Conservation (phyloP, 2,329 filamentous ascomycete species). For the Trichoderma breve region DNA sequence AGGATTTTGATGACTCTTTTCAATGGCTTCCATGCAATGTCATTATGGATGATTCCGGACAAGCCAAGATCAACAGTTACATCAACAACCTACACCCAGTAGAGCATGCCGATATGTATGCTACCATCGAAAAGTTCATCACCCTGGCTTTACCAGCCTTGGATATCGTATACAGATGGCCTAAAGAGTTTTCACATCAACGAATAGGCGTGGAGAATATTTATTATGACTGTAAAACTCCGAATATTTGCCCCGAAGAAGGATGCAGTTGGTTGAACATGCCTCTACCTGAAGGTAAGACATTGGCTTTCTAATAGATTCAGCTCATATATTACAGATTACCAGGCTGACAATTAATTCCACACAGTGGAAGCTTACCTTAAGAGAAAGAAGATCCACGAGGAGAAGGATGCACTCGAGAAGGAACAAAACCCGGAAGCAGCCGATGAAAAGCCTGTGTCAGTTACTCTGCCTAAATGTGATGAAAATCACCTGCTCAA, state of each 20-base stretch:
- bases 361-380: no score
- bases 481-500: background rate
- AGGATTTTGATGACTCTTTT: background rate
- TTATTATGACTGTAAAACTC: background rate
- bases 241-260: rapidly evolving
- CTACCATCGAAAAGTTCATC: background rate
- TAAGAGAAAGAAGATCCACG: no score
- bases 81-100: background rate
- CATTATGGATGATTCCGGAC: background rate
- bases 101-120: background rate
- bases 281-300: no score
- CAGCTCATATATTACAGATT: no score
- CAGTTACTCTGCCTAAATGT: background rate
- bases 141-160: background rate
- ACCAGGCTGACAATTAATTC: no score
- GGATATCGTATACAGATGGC: background rate
- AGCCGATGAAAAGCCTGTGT: background rate
- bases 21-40: background rate
- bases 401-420: no score
- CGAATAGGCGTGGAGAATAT: rapidly evolving
- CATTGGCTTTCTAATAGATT: no score
- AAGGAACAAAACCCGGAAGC: no score
- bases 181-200: no score
- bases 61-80: background rate
- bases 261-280: background rate